Conservation (phyloP, 257 asterid genomes). For the Henckelia pumila region DNA sequence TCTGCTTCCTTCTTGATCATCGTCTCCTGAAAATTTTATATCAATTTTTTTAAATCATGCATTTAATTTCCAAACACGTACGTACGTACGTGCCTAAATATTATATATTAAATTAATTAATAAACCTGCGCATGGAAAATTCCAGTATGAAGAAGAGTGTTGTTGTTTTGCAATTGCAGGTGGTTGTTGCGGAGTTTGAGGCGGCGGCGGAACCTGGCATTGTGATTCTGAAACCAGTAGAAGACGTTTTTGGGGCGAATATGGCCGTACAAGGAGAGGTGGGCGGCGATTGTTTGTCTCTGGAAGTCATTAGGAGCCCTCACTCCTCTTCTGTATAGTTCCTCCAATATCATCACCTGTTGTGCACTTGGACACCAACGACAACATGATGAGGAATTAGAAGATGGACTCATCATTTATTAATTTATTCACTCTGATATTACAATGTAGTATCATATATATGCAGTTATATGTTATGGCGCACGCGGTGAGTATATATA, state of each 20-base stretch:
- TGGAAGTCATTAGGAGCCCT: slow-evolving; percentile 63
- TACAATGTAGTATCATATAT: no score
- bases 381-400: slow-evolving; percentile 41
- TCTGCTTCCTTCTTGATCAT: no score
- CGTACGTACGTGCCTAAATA: no score
- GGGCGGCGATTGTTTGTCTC: slow-evolving; percentile 67
- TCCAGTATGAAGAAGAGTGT: no score
- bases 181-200: slow-evolving; percentile 56
- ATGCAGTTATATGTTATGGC: no score
- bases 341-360: slow-evolving; percentile 74
- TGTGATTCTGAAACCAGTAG: slow-evolving; percentile 88
- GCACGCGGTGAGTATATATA: no score
- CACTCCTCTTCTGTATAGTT: slow-evolving; percentile 65
- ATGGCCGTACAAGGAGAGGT: slow-evolving; percentile 57
- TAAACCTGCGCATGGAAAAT: no score
- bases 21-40: no score
- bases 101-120: no score
- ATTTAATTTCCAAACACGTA: no score
- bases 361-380: slow-evolving; percentile 89
- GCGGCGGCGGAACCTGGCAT: slow-evolving; percentile 77
- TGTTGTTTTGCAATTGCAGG: slow-evolving; percentile 15
- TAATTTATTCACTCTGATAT: no score
- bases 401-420: background rate
- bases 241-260: slow-evolving; percentile 77
- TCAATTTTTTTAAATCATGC: no score